These are phyloP conservation scores for Ilex paraguariensis DNA, from an alignment of 305 asterid species.

Conservation along the genomic window DNA sequence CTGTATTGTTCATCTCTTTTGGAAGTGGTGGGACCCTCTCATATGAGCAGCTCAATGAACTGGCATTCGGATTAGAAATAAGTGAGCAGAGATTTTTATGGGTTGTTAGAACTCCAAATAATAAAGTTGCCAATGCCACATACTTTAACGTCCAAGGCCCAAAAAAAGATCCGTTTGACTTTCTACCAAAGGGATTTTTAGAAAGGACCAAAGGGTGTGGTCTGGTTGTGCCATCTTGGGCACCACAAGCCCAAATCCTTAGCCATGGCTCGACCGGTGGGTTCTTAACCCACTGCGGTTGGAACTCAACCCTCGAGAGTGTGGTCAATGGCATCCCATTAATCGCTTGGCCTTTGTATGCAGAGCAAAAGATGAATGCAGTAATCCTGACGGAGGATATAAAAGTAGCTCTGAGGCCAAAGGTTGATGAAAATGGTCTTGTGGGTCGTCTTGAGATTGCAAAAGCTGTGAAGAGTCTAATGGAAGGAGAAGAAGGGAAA, in stretches of 20 bases:
- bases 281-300: conserved; percentile 75
- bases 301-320: conserved; percentile 68
- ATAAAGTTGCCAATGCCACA: conserved; percentile 28
- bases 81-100: conserved; percentile 80
- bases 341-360: conserved; percentile 84
- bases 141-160: conserved; percentile 30
- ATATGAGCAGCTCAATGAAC: conserved; percentile 47
- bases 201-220: conserved; percentile 51
- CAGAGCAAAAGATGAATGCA: conserved; percentile 73
- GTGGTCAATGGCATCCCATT: conserved; percentile 65
- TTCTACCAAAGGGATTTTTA: conserved; percentile 61
- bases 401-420: conserved; percentile 48
- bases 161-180: conserved; percentile 48
- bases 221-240: conserved; percentile 69
- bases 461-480: conserved; percentile 43
- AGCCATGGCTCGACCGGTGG: conserved; percentile 53
- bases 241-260: conserved; percentile 61
- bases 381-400: conserved; percentile 43
- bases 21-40: conserved; percentile 86
- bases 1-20: conserved; percentile 66
- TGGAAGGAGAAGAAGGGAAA: conserved; percentile 84
- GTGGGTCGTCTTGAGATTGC: conserved; percentile 47
- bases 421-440: conserved; percentile 28
- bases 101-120: conserved; percentile 65
- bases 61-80: conserved; percentile 67